phyloP scores from a whole-genome alignment of 768 basidiomycete species.

The Naganishia antarctica region DNA sequence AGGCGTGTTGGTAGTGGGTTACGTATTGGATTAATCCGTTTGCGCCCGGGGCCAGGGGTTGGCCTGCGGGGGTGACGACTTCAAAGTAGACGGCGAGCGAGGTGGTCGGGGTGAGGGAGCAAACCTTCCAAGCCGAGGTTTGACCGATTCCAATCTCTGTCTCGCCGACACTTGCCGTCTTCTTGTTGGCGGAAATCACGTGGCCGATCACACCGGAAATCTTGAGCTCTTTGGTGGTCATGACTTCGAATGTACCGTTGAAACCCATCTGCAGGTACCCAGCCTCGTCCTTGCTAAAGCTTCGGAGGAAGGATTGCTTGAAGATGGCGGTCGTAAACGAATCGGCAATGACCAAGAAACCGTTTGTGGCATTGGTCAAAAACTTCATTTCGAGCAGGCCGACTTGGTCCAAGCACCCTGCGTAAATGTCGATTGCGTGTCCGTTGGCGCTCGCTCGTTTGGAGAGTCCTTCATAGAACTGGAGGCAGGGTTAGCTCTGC shows the following conservation, averaged over 20 bases:
- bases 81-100: slow-evolving; percentile 94
- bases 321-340: slow-evolving; percentile 97
- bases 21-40: slow-evolving; percentile 96
- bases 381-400: slow-evolving; percentile 97
- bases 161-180: slow-evolving; percentile 92
- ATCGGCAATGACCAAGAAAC: slow-evolving; percentile 90
- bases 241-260: slow-evolving; percentile 97
- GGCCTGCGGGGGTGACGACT: slow-evolving; percentile 93
- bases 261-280: slow-evolving; percentile 95
- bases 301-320: slow-evolving; percentile 92
- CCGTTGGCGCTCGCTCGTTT: slow-evolving; percentile 91
- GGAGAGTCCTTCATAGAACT: slow-evolving; percentile 95
- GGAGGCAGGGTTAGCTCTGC: slow-evolving; percentile 21
- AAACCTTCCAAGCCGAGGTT: slow-evolving; percentile 97
- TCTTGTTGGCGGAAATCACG: slow-evolving; percentile 94
- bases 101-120: slow-evolving; percentile 78
- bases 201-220: slow-evolving; percentile 97
- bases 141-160: slow-evolving; percentile 98
- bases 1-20: slow-evolving; percentile 95
- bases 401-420: slow-evolving; percentile 96
- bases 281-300: slow-evolving; percentile 87
- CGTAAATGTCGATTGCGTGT: slow-evolving; percentile 89
- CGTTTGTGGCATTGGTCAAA: slow-evolving; percentile 90
- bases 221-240: slow-evolving; percentile 98
- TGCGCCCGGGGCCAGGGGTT: slow-evolving; percentile 73